phyloP scores from a whole-genome alignment of 2,329 filamentous ascomycete species.

The Paecilomyces dactylethromorphus region DNA sequence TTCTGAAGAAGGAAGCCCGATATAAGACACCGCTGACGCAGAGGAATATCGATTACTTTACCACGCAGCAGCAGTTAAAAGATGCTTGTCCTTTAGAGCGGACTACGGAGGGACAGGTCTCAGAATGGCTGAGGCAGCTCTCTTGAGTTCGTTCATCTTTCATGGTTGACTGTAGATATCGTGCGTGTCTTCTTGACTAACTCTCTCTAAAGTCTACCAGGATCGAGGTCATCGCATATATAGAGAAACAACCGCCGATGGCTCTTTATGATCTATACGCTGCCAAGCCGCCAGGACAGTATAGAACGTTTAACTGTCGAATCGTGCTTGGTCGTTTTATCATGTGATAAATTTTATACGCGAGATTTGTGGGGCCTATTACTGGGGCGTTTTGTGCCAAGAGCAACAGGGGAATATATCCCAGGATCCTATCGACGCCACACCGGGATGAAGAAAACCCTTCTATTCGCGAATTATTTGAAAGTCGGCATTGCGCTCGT shows the following conservation, averaged over 20 bases:
- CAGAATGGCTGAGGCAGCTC: constrained; percentile 67
- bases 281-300: neutral
- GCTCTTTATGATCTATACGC: neutral
- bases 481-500: neutral
- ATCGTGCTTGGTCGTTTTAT: neutral
- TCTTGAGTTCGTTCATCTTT: constrained; percentile 52
- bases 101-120: constrained; percentile 60
- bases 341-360: neutral
- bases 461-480: neutral
- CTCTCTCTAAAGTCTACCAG: neutral
- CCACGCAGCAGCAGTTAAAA: constrained; percentile 24
- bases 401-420: neutral
- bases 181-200: neutral
- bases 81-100: constrained; percentile 52
- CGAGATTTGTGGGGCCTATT: neutral
- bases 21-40: constrained; percentile 28
- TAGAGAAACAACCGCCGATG: neutral
- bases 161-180: neutral
- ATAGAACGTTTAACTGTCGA: neutral
- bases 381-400: neutral
- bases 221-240: neutral
- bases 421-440: neutral
- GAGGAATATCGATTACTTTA: constrained; percentile 29
- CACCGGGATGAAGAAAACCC: neutral
- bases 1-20: constrained; percentile 28